A percentile compares a stretch with the other conserved stretches of the same genome.
These are phyloP conservation scores for Immersiella caudata DNA, from an alignment of 495 filamentous ascomycete genomes.

Conservation along the genomic window DNA sequence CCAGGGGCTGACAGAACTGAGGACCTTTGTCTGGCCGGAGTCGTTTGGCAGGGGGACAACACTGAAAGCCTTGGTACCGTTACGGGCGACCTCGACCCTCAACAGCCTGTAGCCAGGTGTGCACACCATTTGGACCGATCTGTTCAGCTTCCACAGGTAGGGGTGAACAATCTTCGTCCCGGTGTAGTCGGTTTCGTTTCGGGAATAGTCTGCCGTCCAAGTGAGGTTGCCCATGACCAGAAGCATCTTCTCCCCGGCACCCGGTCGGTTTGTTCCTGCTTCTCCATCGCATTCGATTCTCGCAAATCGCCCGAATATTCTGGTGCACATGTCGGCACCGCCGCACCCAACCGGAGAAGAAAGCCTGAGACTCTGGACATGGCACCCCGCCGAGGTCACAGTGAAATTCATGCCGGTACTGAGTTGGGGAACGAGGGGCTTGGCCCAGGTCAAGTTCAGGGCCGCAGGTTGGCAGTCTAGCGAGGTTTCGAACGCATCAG, in stretches of 20 bases:
- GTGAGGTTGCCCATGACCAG: conserved; percentile 11
- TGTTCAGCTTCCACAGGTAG: not conserved
- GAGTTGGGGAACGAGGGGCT: not conserved
- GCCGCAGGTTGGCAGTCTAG: conserved; percentile 8
- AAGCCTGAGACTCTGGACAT: not conserved
- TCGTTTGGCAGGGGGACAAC: conserved; percentile 7
- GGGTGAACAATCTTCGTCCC: not conserved
- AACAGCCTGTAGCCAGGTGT: not conserved
- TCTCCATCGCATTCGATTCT: not conserved
- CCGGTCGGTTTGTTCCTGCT: not conserved
- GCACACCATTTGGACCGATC: conserved; percentile 15
- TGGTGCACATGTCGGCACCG: not conserved
- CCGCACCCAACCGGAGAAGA: not conserved
- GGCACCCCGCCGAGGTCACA: conserved; percentile 9
- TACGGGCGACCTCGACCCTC: conserved; percentile 12
- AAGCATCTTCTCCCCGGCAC: not conserved
- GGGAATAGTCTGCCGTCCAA: not conserved
- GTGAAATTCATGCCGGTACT: not conserved
- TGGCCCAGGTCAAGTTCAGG: not conserved
- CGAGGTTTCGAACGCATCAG: conserved; percentile 6
- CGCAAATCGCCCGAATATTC: not conserved
- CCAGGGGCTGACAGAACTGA: conserved; percentile 10
- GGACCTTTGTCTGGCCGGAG: not conserved
- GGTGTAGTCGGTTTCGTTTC: not conserved
- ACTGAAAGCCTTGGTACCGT: conserved; percentile 6